These are phyloP conservation scores for Parmales sp. DNA, from an alignment of 108 stramenopile species.

Conservation along the genomic window DNA sequence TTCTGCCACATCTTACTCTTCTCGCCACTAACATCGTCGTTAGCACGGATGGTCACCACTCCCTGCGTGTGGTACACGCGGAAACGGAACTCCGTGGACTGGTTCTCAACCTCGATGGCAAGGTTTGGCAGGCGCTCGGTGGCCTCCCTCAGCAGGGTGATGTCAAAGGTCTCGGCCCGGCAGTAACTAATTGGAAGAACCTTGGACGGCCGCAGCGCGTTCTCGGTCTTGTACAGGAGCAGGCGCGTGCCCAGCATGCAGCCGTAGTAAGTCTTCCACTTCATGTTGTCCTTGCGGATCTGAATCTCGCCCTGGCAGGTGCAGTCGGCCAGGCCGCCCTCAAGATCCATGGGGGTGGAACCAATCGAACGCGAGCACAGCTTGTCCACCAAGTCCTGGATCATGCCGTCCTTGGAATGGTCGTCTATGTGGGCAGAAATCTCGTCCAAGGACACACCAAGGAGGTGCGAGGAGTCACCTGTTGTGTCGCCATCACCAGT, in stretches of 20 bases:
- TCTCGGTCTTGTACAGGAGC: neutral
- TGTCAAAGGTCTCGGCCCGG: neutral
- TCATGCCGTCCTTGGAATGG: no score
- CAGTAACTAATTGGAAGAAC: neutral
- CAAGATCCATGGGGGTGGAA: no score
- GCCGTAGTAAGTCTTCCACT: neutral
- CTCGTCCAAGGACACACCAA: no score
- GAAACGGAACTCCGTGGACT: neutral
- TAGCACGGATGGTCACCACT: neutral
- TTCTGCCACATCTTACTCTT: neutral
- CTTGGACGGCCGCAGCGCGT: neutral
- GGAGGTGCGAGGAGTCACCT: no score
- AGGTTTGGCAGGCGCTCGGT: neutral
- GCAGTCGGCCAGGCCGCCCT: no score
- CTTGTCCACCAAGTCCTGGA: no score
- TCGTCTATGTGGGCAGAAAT: no score
- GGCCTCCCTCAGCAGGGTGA: neutral
- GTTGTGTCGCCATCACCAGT: no score
- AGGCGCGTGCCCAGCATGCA: neutral
- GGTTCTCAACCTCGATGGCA: neutral
- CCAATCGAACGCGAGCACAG: no score
- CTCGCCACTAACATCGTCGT: neutral
- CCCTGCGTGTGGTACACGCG: neutral
- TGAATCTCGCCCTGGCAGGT: no score
- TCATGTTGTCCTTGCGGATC: neutral